These are phyloP conservation scores for Candida awuae DNA, from an alignment of 805 yeast genomes.

Conservation along the genomic window DNA sequence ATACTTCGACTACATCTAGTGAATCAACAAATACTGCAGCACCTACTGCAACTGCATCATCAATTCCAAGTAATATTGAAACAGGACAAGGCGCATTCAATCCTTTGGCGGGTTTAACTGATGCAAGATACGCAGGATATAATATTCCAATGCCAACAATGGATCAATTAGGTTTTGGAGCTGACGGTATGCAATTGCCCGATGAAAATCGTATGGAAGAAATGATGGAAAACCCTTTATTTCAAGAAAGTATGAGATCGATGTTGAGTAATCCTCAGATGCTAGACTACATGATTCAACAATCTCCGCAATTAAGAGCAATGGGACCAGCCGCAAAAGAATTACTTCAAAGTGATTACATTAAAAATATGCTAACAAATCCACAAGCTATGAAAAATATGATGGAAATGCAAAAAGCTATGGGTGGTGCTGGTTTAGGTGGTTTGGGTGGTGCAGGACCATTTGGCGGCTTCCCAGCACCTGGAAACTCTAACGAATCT, in stretches of 20 bases:
- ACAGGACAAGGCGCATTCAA: slow-evolving; percentile 86
- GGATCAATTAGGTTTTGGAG: slow-evolving; percentile 57
- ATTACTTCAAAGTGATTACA: slow-evolving; percentile 74
- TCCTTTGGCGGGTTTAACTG: slow-evolving; percentile 86
- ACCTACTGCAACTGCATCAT: slow-evolving; percentile 16
- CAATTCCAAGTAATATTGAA: slow-evolving; percentile 70
- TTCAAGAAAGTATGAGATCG: slow-evolving; percentile 74
- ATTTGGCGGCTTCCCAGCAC: slow-evolving; percentile 38
- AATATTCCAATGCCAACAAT: slow-evolving; percentile 74
- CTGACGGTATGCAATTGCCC: slow-evolving; percentile 83
- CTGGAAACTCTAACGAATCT: slow-evolving; percentile 30
- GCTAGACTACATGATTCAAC: slow-evolving; percentile 72
- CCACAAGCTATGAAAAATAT: slow-evolving; percentile 80
- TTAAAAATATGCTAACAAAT: slow-evolving; percentile 71
- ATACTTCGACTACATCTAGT: too few relatives aligned
- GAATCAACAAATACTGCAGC: slow-evolving; percentile 15
- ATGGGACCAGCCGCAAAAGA: slow-evolving; percentile 88
- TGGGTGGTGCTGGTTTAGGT: slow-evolving; percentile 27
- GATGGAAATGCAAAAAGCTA: slow-evolving; percentile 62
- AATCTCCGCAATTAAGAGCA: slow-evolving; percentile 73
- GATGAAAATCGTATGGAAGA: slow-evolving; percentile 65
- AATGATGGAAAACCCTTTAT: slow-evolving; percentile 74
- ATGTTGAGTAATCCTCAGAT: slow-evolving; percentile 83
- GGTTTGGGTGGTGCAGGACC: slow-evolving; percentile 22
- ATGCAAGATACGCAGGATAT: slow-evolving; percentile 93